Evolutionary conservation across 257 asterid genomes (phyloP).

Genomic region (Cordia subcordata): DNA sequence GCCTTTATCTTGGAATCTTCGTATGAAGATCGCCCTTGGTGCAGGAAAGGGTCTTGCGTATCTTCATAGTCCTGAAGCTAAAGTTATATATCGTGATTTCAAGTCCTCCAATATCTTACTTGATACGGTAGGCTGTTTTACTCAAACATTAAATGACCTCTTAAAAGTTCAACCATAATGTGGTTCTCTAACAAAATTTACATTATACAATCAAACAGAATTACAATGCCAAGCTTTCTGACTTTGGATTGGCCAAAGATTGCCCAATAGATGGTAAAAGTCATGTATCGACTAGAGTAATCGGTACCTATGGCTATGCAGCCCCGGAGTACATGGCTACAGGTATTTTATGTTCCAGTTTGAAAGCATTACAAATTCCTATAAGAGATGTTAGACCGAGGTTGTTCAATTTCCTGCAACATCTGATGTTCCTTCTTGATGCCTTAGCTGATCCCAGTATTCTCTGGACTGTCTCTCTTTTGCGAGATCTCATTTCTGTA

Average conservation of each 20-base stretch:
- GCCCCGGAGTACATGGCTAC: slow-evolving; percentile 86
- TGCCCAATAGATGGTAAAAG: slow-evolving; percentile 69
- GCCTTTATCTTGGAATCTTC: slow-evolving; percentile 57
- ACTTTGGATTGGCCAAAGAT: slow-evolving; percentile 72
- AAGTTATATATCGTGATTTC: slow-evolving; percentile 66
- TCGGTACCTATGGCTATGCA: slow-evolving; percentile 79
- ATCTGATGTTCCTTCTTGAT: too few species aligned
- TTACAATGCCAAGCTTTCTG: slow-evolving; percentile 69
- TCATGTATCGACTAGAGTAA: slow-evolving; percentile 66
- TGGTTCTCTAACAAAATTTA: background rate
- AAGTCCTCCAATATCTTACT: slow-evolving; percentile 62
- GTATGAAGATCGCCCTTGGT: slow-evolving; percentile 66
- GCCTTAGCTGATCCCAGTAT: too few species aligned
- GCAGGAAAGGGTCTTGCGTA: slow-evolving; percentile 74
- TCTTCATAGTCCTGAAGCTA: slow-evolving; percentile 62
- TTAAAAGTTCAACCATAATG: background rate
- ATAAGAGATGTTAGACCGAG: background rate
- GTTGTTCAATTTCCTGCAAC: too few species aligned
- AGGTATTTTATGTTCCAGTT: slow-evolving; percentile 25
- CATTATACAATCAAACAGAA: slow-evolving; percentile 27
- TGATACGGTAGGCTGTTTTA: slow-evolving; percentile 36
- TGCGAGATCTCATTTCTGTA: too few species aligned
- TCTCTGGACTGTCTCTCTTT: too few species aligned
- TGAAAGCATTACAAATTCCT: background rate
- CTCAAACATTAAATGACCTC: background rate